Conservation (phyloP, 108 stramenopile species). For the Fistulifera pelliculosa region DNA sequence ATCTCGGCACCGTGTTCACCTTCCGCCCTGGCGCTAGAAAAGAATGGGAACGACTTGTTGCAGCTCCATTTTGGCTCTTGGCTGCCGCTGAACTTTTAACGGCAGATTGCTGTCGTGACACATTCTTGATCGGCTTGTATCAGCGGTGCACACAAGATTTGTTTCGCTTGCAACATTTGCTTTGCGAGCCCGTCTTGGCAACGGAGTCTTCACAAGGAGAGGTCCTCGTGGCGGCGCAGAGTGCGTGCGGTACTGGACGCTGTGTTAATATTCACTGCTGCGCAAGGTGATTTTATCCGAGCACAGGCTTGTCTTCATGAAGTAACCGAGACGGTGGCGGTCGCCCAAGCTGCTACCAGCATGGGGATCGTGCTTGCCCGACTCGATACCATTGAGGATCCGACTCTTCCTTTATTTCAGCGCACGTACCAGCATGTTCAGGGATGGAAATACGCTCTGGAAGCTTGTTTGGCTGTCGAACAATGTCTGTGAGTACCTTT, state of each 20-base stretch:
- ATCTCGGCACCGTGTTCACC: not conserved
- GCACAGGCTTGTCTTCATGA: not conserved
- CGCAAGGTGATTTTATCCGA: not conserved
- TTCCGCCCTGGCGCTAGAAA: constrained; percentile 6
- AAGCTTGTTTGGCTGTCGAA: no score
- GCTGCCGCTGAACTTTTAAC: constrained; percentile 4
- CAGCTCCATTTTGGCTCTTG: constrained; percentile 5
- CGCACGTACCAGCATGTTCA: no score
- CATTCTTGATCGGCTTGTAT: constrained; percentile 1
- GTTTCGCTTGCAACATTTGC: constrained; percentile 1
- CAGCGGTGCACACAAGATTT: constrained; percentile 1
- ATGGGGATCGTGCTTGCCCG: no score
- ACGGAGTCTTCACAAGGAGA: not conserved
- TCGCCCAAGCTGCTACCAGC: not conserved
- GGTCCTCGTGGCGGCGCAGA: not conserved
- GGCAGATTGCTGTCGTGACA: not conserved
- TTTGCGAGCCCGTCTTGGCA: not conserved
- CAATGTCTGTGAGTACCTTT: no score
- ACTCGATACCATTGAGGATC: no score
- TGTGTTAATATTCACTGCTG: not conserved
- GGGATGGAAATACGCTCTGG: no score
- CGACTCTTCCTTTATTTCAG: no score
- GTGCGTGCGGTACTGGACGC: not conserved
- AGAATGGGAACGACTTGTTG: constrained; percentile 6
- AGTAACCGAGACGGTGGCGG: not conserved